These are phyloP conservation scores for Cryptosporidium sp. DNA, from an alignment of 169 alveolate genomes.

Conservation along the genomic window DNA sequence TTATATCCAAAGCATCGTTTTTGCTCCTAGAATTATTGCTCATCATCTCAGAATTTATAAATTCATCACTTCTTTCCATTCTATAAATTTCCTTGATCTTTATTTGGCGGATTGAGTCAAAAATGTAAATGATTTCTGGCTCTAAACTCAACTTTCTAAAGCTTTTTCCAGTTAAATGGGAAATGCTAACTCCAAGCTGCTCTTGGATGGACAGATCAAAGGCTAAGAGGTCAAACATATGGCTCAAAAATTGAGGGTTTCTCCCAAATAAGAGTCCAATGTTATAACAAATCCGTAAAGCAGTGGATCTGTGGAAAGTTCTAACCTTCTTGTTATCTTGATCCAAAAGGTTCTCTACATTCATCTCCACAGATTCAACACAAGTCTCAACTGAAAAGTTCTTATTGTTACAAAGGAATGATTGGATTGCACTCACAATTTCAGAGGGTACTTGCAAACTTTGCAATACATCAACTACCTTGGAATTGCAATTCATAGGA, in stretches of 20 bases:
- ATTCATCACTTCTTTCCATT: neutral
- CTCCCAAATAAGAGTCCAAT: slow-evolving; percentile 27
- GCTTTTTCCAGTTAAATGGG: slow-evolving; percentile 1
- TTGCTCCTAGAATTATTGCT: neutral
- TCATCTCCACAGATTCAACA: slow-evolving; percentile 8
- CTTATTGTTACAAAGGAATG: neutral
- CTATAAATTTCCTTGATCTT: neutral
- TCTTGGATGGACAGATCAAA: slow-evolving; percentile 38
- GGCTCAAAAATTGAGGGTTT: slow-evolving; percentile 11
- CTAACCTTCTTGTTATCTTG: neutral
- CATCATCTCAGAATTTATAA: neutral
- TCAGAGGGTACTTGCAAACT: neutral
- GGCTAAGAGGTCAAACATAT: slow-evolving; percentile 32
- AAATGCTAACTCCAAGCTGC: slow-evolving; percentile 10
- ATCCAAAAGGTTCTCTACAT: slow-evolving; percentile 15
- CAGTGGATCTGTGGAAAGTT: neutral
- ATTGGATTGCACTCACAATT: neutral
- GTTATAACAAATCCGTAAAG: slow-evolving; percentile 29
- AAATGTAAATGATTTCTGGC: slow-evolving; percentile 21
- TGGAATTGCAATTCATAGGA: slow-evolving; percentile 12
- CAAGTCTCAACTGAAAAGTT: slow-evolving; percentile 22
- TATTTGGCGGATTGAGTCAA: slow-evolving; percentile 19
- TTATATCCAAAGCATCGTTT: slow-evolving; percentile 6
- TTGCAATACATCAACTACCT: neutral
- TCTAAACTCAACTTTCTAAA: neutral